Conservation (phyloP, 208 protist genomes). For the Crithidia sp. region DNA sequence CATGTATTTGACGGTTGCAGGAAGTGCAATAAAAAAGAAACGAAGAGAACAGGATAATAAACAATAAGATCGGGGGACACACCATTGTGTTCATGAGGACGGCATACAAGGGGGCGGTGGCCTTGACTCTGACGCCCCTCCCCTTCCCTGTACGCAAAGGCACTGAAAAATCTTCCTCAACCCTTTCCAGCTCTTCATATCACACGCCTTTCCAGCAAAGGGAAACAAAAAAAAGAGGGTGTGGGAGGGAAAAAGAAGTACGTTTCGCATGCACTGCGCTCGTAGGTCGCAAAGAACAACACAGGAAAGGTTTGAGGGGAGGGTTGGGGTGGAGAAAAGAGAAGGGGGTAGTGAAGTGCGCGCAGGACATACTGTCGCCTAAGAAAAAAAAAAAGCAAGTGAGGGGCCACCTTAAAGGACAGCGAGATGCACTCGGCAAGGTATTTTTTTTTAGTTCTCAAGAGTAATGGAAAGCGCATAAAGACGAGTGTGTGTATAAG, state of each 20-base stretch:
- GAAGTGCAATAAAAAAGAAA: background rate
- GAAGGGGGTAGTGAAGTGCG: background rate
- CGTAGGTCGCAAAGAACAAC: too few relatives aligned
- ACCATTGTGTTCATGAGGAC: background rate
- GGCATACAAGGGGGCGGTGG: too few relatives aligned
- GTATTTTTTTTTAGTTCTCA: too few relatives aligned
- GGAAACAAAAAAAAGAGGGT: too few relatives aligned
- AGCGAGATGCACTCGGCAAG: background rate
- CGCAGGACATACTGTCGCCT: conserved; percentile 8
- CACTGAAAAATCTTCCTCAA: too few relatives aligned
- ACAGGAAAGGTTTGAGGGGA: background rate
- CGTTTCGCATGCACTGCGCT: too few relatives aligned
- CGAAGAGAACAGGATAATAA: background rate
- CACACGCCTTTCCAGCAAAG: too few relatives aligned
- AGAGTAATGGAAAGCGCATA: background rate
- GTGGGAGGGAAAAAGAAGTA: background rate
- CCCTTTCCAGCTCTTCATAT: too few relatives aligned
- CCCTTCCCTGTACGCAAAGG: too few relatives aligned
- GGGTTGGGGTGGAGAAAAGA: background rate
- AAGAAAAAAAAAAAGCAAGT: conserved; percentile 19
- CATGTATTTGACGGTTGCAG: too few relatives aligned
- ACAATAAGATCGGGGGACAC: background rate
- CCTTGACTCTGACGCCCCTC: too few relatives aligned
- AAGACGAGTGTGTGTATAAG: too few relatives aligned
- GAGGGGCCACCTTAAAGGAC: background rate